Base-by-base conservation (phyloP, 345 rosid genomes). In the Syzygium aromaticum region DNA sequence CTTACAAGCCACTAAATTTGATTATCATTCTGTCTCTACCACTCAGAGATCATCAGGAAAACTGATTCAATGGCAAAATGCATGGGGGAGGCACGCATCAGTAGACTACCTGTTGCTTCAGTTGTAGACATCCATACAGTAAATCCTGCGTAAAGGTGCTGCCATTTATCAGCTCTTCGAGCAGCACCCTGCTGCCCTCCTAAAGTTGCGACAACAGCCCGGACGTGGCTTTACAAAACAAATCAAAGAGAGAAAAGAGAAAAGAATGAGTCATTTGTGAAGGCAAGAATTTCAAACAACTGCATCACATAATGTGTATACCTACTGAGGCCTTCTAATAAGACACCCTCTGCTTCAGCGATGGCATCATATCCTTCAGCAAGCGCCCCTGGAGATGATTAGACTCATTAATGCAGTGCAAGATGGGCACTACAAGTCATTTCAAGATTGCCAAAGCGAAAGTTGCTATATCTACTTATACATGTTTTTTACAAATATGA, bases 271-370 rank as follows among this genome's bases (percentile, higher is more conserved):
- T 80, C 43, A 16, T 28, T 5, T 12, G 17, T 67, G 61, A 54
- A 77, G 77, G 61, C 85, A 21, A 12, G 82, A 82, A 11, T 51
- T 40, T 87, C 87, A 30, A 57, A 84, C 89, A 33, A 40, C 84
- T 22, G 89, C 77, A 54, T 49, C 52, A 86, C 57, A 59, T 40
- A 56, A 13, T 54, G 84, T 40, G 19, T 89, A 49, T 91, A 96
- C 98, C 96, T 95, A 87, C 99, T 95, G 89, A 97, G 89, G 93
- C 96, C 94, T 92, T 95, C 97, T 86, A 96, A 87, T 43, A 96
- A 85, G 25, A 90, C 88, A 90, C 92, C 85, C 93, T 94, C 97
- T 87, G 94, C 96, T 89, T 91, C 92, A 28, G 95, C 95, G 19
- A 96, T 92, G 43, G 94, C 88, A 54, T 94, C 95, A 12, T 85